Conservation (phyloP, 208 protist species). For the Wallacemonas sp. region DNA sequence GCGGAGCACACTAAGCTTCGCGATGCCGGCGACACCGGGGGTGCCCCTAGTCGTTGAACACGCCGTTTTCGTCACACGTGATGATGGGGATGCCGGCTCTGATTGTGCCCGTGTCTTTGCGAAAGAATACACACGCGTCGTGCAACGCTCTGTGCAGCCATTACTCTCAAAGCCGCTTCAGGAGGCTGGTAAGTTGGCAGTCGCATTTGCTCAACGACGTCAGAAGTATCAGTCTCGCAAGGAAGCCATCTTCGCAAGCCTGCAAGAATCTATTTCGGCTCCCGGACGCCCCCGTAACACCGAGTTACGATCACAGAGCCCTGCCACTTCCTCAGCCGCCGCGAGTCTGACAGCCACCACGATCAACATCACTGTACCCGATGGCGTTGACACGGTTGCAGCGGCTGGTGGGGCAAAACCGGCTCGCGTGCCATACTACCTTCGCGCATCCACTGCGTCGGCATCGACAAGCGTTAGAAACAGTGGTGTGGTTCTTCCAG, state of each 20-base stretch:
- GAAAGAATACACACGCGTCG: constrained; percentile 66
- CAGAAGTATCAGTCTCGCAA: neutral
- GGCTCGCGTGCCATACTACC: constrained; percentile 49
- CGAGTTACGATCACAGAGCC: neutral
- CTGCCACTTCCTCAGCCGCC: neutral
- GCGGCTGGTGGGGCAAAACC: neutral
- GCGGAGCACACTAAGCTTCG: constrained; percentile 30
- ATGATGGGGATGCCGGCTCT: constrained; percentile 44
- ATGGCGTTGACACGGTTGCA: neutral
- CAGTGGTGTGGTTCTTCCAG: constrained; percentile 21
- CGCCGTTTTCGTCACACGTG: constrained; percentile 50
- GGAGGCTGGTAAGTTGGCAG: neutral
- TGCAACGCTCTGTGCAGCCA: constrained; percentile 13
- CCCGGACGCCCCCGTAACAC: neutral
- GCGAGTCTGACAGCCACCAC: neutral
- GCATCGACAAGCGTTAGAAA: neutral
- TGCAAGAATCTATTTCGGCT: neutral
- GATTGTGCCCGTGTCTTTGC: constrained; percentile 69
- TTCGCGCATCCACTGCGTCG: constrained; percentile 20
- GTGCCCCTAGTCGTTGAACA: constrained; percentile 49
- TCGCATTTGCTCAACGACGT: neutral
- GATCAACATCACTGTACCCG: neutral
- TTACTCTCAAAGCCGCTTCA: constrained; percentile 1
- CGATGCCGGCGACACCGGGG: constrained; percentile 22
- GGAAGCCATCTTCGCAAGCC: neutral